A percentile compares a stretch with the other conserved stretches of the same genome.
Conservation (phyloP, 345 rosid species). For the Sonneratia alba region DNA sequence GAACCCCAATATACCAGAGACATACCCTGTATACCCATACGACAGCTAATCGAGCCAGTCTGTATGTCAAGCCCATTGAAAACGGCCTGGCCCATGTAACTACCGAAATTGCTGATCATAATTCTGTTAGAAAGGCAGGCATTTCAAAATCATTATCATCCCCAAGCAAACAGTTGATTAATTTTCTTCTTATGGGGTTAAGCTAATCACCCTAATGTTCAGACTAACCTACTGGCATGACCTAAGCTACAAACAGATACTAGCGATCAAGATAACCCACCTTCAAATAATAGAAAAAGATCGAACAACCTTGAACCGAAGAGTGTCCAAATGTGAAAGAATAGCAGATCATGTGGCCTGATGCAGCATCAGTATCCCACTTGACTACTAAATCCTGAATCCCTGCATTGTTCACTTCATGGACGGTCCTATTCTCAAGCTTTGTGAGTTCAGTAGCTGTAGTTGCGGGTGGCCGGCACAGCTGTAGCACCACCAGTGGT, state of each 20-base stretch:
- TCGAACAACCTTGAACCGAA: neutral
- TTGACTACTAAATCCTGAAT: neutral
- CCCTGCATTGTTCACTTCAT: neutral
- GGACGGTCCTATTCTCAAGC: constrained; percentile 19
- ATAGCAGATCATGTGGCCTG: neutral
- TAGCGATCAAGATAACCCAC: constrained; percentile 1
- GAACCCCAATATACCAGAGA: no score
- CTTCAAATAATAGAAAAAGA: neutral
- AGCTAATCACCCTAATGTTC: neutral
- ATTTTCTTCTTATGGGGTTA: neutral
- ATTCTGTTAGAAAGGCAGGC: no score
- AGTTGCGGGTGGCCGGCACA: constrained; percentile 22
- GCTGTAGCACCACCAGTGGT: constrained; percentile 91
- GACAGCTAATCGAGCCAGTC: no score
- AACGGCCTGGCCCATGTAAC: no score
- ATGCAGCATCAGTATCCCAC: neutral
- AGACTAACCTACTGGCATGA: neutral
- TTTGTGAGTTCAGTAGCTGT: constrained; percentile 25
- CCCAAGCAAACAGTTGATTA: neutral
- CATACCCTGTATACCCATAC: no score
- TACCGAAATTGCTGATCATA: no score
- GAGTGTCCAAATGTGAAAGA: neutral
- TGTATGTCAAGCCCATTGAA: no score
- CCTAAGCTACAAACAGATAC: neutral
- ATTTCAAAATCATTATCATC: no score